Conservation (phyloP, 192 early-diverging fungal species). For the Umbelopsis sp. region DNA sequence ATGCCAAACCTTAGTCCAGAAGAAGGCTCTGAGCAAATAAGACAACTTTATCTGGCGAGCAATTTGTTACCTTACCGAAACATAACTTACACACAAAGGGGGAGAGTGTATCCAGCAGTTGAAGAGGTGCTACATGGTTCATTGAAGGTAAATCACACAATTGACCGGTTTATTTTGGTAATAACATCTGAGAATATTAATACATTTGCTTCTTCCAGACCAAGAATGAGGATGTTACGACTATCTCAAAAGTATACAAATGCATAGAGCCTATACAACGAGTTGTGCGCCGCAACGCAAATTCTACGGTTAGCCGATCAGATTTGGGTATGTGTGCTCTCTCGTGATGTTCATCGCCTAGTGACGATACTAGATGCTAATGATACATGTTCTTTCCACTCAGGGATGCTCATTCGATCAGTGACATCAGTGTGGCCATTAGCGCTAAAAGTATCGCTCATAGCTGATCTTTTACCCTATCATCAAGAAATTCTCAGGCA, state of each 20-base stretch:
- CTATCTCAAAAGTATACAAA: conserved; percentile 40
- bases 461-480: conserved; percentile 46
- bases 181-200: not conserved
- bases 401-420: conserved; percentile 64
- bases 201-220: not conserved
- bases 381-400: conserved; percentile 27
- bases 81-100: conserved; percentile 47
- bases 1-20: not conserved
- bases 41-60: conserved; percentile 57
- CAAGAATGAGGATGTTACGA: conserved; percentile 43
- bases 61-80: conserved; percentile 60
- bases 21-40: conserved; percentile 24
- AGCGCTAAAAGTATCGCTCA: conserved; percentile 50
- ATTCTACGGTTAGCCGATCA: conserved; percentile 22
- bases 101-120: conserved; percentile 46
- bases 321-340: conserved; percentile 29
- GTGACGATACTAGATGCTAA: conserved; percentile 7
- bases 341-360: not conserved
- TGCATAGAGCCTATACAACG: conserved; percentile 23
- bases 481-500: conserved; percentile 16
- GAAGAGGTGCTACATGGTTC: conserved; percentile 60
- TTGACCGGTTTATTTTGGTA: not conserved
- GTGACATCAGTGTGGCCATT: conserved; percentile 59
- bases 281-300: conserved; percentile 22
- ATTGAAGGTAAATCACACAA: conserved; percentile 52